Base-by-base conservation (phyloP, 2,329 filamentous ascomycete species). In the Aspergillus pseudoglaucus region DNA sequence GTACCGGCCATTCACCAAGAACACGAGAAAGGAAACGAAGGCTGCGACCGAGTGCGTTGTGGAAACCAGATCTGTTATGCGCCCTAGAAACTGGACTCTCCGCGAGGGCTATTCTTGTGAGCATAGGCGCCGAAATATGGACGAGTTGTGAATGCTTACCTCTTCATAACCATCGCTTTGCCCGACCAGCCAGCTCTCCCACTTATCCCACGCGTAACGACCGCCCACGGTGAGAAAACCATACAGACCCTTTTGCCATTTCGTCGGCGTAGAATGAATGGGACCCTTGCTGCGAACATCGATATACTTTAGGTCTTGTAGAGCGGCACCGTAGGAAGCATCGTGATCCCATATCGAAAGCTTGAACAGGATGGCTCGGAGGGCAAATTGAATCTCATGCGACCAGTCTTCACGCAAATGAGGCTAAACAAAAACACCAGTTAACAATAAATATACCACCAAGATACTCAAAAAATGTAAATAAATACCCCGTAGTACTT, bases 281-380 rank as follows among this genome's bases (percentile, higher is more conserved):
- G 81, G 72, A 8, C 81, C 81, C 42, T 70, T 70, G 46, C 76
- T 78, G 52, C 91, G 80, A 43, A 90, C 90, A 65, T 97, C 91
- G 9, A 88, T 87, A 63, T 91, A 97, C 63, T 84, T 84, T 23
- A 98, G 78, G 53, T 95, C 95, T 68, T 98, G 93, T 44, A 98
- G 75, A 32, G 88, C 84, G 9, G 93, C 93, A 51, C 93, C 93
- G 68, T 98, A 97, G 4, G 88, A 94, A 35, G 93, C 88, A 66
- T 95, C 85, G 67, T 96, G 88, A 67, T 97, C 90, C 93, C 93
- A 98, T 49, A 98, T 84, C 14, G 87, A 89, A 53, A 98, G 79
- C 70, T 98, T 98, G 76, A 96, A 98, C 6, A 98, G 75, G 3
- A 90, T 75, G 2, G 85, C 82, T 42, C 91, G 79, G 47, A 98